Conservation (phyloP, 2,329 filamentous ascomycete genomes). For the Chaetomiaceae sp. region DNA sequence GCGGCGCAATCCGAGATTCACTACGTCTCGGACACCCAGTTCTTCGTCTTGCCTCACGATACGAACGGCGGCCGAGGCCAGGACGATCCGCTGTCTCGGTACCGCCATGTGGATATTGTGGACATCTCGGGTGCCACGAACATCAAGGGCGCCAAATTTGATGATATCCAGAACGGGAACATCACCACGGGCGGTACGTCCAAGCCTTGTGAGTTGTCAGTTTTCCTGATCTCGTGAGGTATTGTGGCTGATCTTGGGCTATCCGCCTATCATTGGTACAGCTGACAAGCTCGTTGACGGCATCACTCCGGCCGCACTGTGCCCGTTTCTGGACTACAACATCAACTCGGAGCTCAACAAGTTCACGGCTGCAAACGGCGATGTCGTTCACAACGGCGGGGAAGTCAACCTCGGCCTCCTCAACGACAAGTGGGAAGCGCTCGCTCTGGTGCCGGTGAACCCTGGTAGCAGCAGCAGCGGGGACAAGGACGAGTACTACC, state of each 20-base stretch:
- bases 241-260: not conserved
- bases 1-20: constrained; percentile 66
- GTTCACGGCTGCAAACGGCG: constrained; percentile 35
- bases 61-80: constrained; percentile 53
- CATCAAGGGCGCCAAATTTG: constrained; percentile 42
- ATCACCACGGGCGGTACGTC: constrained; percentile 21
- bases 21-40: constrained; percentile 55
- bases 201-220: constrained; percentile 14
- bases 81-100: constrained; percentile 46
- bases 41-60: constrained; percentile 62
- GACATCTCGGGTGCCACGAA: constrained; percentile 58
- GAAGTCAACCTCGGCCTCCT: constrained; percentile 50
- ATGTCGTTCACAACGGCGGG: constrained; percentile 61
- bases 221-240: not conserved
- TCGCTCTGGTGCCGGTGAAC: constrained; percentile 56
- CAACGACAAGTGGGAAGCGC: constrained; percentile 73
- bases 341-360: constrained; percentile 56
- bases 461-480: constrained; percentile 33
- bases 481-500: constrained; percentile 51
- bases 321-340: constrained; percentile 63
- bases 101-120: constrained; percentile 65
- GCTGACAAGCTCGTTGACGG: constrained; percentile 47
- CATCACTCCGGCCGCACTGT: constrained; percentile 56
- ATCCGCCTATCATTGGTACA: constrained; percentile 11
- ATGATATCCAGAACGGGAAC: constrained; percentile 26